phyloP scores from a whole-genome alignment of 2,329 filamentous ascomycete genomes.

The Trichoderma koningii region DNA sequence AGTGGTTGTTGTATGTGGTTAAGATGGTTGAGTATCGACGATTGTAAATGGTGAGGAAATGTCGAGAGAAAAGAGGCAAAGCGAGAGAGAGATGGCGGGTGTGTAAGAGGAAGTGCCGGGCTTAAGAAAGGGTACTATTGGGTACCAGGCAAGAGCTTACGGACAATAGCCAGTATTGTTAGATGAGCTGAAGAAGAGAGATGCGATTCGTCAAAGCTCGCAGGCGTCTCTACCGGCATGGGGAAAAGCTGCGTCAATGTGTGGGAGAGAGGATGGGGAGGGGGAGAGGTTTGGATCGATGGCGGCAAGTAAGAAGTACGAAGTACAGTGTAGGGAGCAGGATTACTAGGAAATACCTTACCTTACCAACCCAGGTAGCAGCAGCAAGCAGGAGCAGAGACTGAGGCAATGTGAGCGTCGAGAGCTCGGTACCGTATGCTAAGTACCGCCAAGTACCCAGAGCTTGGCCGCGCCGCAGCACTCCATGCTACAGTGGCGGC shows the following conservation, averaged over 20 bases:
- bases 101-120: not conserved
- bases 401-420: slow-evolving; percentile 1
- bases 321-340: slow-evolving; percentile 14
- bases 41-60: not conserved
- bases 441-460: not conserved
- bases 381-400: not conserved
- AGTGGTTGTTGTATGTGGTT: not conserved
- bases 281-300: slow-evolving; percentile 24
- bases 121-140: not conserved
- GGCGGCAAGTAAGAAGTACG: slow-evolving; percentile 1
- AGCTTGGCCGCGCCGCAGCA: slow-evolving; percentile 10
- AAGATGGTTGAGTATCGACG: not conserved
- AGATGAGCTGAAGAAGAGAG: slow-evolving; percentile 5
- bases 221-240: not conserved
- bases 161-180: not conserved
- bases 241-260: slow-evolving; percentile 20
- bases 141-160: not conserved
- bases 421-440: not conserved
- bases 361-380: too few species aligned
- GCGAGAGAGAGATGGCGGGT: not conserved
- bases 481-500: slow-evolving; percentile 22
- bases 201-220: not conserved
- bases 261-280: slow-evolving; percentile 24
- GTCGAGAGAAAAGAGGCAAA: not conserved
- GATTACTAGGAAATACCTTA: not conserved